Conservation (phyloP, 352 stramenopile genomes). For the Globisporangium middletonii region DNA sequence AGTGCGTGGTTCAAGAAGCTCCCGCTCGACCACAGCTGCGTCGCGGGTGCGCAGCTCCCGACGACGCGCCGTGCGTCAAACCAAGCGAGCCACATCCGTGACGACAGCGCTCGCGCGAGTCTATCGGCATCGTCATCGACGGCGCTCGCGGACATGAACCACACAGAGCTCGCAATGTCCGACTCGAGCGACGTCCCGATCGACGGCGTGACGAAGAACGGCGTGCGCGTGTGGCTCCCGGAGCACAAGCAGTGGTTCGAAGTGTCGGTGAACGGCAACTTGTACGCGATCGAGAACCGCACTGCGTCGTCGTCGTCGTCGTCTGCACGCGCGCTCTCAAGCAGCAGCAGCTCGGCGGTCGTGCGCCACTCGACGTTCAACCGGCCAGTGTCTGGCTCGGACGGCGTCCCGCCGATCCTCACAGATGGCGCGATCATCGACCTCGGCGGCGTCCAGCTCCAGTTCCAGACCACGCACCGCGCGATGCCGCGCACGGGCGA, state of each 20-base stretch:
- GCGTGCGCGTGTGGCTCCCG: conserved; percentile 70
- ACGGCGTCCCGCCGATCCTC: conserved; percentile 38
- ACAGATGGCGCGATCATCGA: conserved; percentile 73
- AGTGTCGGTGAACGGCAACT: conserved; percentile 70
- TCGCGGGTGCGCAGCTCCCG: conserved; percentile 8
- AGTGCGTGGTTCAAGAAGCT: conserved; percentile 47
- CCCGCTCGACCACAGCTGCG: conserved; percentile 34
- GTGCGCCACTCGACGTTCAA: conserved; percentile 65
- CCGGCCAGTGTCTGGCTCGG: conserved; percentile 32
- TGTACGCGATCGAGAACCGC: conserved; percentile 60
- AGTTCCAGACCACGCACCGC: conserved; percentile 51
- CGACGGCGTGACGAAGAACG: conserved; percentile 79
- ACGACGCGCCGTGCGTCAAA: background rate
- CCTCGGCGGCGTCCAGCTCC: conserved; percentile 65
- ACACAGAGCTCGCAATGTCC: conserved; percentile 34
- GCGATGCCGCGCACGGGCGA: background rate
- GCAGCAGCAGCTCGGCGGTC: conserved; percentile 5
- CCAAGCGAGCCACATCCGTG: conserved; percentile 2
- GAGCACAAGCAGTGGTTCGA: conserved; percentile 73
- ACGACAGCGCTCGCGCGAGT: background rate
- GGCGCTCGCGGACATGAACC: conserved; percentile 21
- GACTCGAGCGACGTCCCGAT: conserved; percentile 38
- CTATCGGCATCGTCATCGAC: too few relatives aligned
- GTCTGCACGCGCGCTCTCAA: conserved; percentile 1
- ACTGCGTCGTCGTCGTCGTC: conserved; percentile 13